phyloP scores from a whole-genome alignment of 1,284 basidiomycete genomes.

The Leccinum pachyderme region DNA sequence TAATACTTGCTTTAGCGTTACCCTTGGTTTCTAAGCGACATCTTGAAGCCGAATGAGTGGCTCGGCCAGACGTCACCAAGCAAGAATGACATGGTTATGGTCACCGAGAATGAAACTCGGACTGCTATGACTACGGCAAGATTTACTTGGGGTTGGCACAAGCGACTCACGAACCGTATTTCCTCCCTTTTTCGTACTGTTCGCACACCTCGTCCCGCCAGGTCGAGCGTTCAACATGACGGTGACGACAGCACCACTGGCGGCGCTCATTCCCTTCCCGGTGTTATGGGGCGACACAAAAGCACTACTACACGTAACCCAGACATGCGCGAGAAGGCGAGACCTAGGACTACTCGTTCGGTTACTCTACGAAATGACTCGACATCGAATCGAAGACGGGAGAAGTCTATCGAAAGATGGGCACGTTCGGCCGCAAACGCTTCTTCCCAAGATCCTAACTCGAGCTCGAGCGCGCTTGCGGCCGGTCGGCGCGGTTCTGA shows the following conservation, averaged over 20 bases:
- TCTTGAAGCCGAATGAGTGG: slow-evolving; percentile 77
- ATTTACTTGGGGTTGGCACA: slow-evolving; percentile 55
- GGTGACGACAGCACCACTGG: slow-evolving; percentile 32
- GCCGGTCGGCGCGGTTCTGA: slow-evolving; percentile 18
- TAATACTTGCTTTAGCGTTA: slow-evolving; percentile 42
- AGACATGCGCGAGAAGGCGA: slow-evolving; percentile 20
- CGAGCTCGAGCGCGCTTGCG: slow-evolving; percentile 10
- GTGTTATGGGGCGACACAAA: slow-evolving; percentile 23
- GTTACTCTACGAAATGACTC: slow-evolving; percentile 22
- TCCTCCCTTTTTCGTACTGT: slow-evolving; percentile 48
- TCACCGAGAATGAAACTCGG: slow-evolving; percentile 80
- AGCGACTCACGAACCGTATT: slow-evolving; percentile 42
- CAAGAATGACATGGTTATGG: slow-evolving; percentile 56
- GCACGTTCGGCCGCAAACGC: slow-evolving; percentile 27
- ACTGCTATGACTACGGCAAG: slow-evolving; percentile 68
- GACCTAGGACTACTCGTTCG: slow-evolving; percentile 18
- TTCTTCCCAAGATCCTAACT: slow-evolving; percentile 19
- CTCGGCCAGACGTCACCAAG: slow-evolving; percentile 70
- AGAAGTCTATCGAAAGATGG: slow-evolving; percentile 37
- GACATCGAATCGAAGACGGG: slow-evolving; percentile 26
- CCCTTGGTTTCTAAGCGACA: slow-evolving; percentile 78
- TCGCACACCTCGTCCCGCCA: slow-evolving; percentile 39
- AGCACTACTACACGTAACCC: slow-evolving; percentile 9
- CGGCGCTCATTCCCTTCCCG: slow-evolving; percentile 33
- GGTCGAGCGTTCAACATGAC: slow-evolving; percentile 23